Percentiles rank a stretch among this genome's conserved stretches.
These are phyloP conservation scores for Cryomyces minteri DNA, from an alignment of 495 filamentous ascomycete genomes.

Conservation along the genomic window DNA sequence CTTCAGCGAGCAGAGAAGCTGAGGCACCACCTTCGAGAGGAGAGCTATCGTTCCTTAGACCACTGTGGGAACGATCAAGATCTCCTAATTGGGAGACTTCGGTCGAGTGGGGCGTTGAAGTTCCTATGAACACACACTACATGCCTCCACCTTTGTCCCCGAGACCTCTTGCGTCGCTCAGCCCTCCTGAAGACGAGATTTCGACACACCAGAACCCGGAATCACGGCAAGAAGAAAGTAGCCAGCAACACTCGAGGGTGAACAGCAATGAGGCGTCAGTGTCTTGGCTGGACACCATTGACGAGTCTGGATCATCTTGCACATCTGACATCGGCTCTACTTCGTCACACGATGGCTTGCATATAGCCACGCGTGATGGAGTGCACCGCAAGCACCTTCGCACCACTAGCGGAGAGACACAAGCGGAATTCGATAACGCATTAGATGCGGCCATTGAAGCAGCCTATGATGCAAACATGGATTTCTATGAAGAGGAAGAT, in stretches of 20 bases:
- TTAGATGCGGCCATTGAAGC: constrained; percentile 92
- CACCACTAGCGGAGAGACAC: constrained; percentile 52
- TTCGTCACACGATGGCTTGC: constrained; percentile 42
- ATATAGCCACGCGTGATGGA: too few species aligned
- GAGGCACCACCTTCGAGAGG: too few species aligned
- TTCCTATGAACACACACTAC: constrained; percentile 20
- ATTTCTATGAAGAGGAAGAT: constrained; percentile 39
- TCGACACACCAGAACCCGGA: background rate
- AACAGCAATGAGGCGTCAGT: constrained; percentile 50
- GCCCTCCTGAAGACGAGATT: constrained; percentile 3
- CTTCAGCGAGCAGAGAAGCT: too few species aligned
- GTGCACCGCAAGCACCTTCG: constrained; percentile 48
- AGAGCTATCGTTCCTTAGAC: too few species aligned
- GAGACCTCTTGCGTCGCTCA: constrained; percentile 24
- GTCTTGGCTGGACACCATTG: constrained; percentile 93
- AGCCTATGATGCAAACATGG: constrained; percentile 84
- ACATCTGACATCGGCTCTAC: constrained; percentile 68
- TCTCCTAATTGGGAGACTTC: too few species aligned
- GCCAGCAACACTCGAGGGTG: constrained; percentile 1
- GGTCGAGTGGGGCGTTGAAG: too few species aligned
- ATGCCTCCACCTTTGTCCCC: constrained; percentile 54
- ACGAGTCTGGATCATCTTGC: constrained; percentile 68
- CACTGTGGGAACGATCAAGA: too few species aligned
- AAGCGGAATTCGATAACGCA: constrained; percentile 88
- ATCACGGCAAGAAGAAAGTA: background rate